A percentile compares a stretch with the other conserved stretches of the same genome.
These are phyloP conservation scores for Camelina hispida DNA, from an alignment of 345 rosid species.

Conservation along the genomic window DNA sequence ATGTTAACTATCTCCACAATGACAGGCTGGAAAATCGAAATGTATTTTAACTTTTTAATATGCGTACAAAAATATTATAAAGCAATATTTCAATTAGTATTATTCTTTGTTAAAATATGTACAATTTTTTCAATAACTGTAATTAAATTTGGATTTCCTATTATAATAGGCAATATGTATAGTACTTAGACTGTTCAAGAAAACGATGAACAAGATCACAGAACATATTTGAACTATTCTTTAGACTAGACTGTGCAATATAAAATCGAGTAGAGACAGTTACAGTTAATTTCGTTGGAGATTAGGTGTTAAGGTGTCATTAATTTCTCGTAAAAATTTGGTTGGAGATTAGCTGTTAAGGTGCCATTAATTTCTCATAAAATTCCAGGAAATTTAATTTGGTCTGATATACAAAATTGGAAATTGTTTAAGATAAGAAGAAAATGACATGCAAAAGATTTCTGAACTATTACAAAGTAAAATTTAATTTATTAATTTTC, in stretches of 20 bases:
- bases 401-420: not conserved
- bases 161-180: not conserved
- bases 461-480: too few relatives aligned
- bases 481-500: too few relatives aligned
- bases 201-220: conserved; percentile 2
- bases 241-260: conserved; percentile 17
- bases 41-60: conserved; percentile 15
- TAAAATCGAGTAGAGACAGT: conserved; percentile 24
- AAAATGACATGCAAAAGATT: conserved; percentile 4
- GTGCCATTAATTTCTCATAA: too few relatives aligned
- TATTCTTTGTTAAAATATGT: not conserved
- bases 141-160: not conserved
- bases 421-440: not conserved
- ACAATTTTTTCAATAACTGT: conserved; percentile 3
- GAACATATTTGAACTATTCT: not conserved
- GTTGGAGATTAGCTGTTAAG: conserved; percentile 33
- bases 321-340: conserved; percentile 1
- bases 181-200: not conserved
- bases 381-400: not conserved
- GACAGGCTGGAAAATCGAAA: conserved; percentile 33
- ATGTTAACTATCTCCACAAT: conserved; percentile 10
- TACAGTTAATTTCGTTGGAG: conserved; percentile 42
- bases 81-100: not conserved
- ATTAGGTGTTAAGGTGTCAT: not conserved
- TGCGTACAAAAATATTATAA: conserved; percentile 1